phyloP scores from a whole-genome alignment of 768 basidiomycete genomes.

The Boletus subparvulus region DNA sequence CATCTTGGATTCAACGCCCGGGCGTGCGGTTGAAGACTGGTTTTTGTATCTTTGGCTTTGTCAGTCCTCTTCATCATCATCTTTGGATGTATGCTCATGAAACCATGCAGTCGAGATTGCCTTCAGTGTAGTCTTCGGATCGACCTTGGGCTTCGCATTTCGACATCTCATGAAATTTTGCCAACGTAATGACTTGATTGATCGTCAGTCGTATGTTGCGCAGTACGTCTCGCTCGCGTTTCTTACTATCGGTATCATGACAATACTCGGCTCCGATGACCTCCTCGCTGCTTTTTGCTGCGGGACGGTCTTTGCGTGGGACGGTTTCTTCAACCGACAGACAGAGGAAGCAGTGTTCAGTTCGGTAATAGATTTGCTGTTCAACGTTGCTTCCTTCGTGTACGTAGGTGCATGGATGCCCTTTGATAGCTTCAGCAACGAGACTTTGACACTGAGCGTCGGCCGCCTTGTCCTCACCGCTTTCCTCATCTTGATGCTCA shows the following conservation, averaged over 20 bases:
- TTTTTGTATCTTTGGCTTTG: conserved; percentile 84
- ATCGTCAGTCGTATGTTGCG: conserved; percentile 92
- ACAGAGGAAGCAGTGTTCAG: conserved; percentile 95
- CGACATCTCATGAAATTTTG: conserved; percentile 93
- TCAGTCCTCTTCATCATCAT: conserved; percentile 39
- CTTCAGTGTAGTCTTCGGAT: conserved; percentile 73
- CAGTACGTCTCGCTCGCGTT: conserved; percentile 86
- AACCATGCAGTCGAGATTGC: conserved; percentile 65
- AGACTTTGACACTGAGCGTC: conserved; percentile 64
- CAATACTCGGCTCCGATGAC: conserved; percentile 88
- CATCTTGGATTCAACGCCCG: conserved; percentile 60
- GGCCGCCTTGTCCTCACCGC: conserved; percentile 87
- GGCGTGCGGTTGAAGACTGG: conserved; percentile 81
- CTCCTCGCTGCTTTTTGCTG: conserved; percentile 93
- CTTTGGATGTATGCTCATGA: conserved; percentile 2
- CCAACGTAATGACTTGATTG: conserved; percentile 81
- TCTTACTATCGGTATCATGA: conserved; percentile 80
- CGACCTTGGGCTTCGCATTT: conserved; percentile 72
- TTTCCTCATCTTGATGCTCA: conserved; percentile 75
- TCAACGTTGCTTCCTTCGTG: conserved; percentile 94
- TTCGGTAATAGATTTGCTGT: conserved; percentile 92
- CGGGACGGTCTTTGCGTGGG: conserved; percentile 96
- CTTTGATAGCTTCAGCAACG: conserved; percentile 73
- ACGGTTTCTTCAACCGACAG: conserved; percentile 89
- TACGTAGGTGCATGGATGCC: conserved; percentile 99